Evolutionary conservation across 2,329 filamentous ascomycete species (phyloP).

Genomic region (Didymellaceae sp.): DNA sequence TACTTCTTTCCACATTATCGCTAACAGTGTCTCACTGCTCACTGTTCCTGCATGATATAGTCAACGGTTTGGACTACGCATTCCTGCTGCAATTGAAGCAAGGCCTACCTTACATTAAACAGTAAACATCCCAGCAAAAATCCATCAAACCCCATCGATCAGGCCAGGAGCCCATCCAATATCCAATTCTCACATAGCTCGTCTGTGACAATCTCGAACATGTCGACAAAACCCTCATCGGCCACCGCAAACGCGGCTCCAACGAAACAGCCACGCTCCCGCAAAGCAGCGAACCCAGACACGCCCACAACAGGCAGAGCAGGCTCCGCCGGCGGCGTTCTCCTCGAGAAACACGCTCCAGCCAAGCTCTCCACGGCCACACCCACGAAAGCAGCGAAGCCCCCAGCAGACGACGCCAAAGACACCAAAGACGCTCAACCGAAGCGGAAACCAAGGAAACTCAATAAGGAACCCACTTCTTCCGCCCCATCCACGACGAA

Average conservation of each 20-base stretch:
- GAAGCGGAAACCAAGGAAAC: slow-evolving; percentile 41
- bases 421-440: slow-evolving; percentile 6
- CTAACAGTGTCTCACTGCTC: too few species aligned
- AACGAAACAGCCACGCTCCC: slow-evolving; percentile 32
- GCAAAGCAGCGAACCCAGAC: slow-evolving; percentile 23
- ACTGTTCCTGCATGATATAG: too few species aligned
- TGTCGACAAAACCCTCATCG: slow-evolving; percentile 38
- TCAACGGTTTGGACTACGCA: neutral
- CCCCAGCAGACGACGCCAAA: slow-evolving; percentile 17
- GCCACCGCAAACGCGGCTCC: slow-evolving; percentile 26
- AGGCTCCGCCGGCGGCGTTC: slow-evolving; percentile 40
- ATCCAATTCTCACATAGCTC: neutral
- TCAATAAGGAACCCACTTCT: slow-evolving; percentile 41
- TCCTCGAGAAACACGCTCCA: slow-evolving; percentile 28
- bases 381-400: neutral
- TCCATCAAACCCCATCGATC: too few species aligned
- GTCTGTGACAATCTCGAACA: slow-evolving; percentile 8
- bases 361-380: slow-evolving; percentile 11
- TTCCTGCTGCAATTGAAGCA: neutral
- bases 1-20: neutral
- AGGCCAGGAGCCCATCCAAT: neutral
- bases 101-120: neutral
- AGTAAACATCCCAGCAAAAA: neutral
- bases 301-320: slow-evolving; percentile 23
- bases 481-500: slow-evolving; percentile 11